Conservation (phyloP, 495 filamentous ascomycete species). For the Penicillium roqueforti region DNA sequence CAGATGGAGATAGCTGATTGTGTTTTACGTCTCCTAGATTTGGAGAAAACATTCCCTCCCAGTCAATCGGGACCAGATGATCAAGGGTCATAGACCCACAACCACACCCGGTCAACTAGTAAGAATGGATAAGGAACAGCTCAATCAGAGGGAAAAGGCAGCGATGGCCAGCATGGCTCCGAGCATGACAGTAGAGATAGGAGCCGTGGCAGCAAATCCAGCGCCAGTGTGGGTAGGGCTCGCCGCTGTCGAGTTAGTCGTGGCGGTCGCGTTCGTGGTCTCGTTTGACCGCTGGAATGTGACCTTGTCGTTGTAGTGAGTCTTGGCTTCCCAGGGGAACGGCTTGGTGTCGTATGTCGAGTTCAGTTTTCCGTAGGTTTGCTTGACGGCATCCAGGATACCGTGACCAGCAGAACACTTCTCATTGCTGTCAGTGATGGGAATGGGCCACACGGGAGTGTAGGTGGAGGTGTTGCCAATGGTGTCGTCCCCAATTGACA, state of each 20-base stretch:
- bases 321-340: conserved; percentile 19
- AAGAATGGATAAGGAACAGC: not conserved
- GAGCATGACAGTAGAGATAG: conserved; percentile 5
- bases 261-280: not conserved
- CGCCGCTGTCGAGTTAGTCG: not conserved
- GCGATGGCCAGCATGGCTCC: conserved; percentile 15
- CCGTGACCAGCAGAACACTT: conserved; percentile 43
- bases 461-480: conserved; percentile 20
- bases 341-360: conserved; percentile 39
- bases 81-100: not conserved
- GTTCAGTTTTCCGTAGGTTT: conserved; percentile 28
- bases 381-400: conserved; percentile 38
- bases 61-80: not conserved
- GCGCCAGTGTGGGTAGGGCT: not conserved
- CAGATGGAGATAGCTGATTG: not conserved
- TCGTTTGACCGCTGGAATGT: conserved; percentile 22
- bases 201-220: conserved; percentile 2
- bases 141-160: conserved; percentile 10
- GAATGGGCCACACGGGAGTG: conserved; percentile 38
- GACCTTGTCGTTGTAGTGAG: conserved; percentile 26
- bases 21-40: not conserved
- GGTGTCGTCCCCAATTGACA: conserved; percentile 26
- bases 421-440: conserved; percentile 29
- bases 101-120: not conserved
- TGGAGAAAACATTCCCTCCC: not conserved